Base-by-base conservation (phyloP, 2,329 filamentous ascomycete genomes). In the Malbranchea zuffiana region DNA sequence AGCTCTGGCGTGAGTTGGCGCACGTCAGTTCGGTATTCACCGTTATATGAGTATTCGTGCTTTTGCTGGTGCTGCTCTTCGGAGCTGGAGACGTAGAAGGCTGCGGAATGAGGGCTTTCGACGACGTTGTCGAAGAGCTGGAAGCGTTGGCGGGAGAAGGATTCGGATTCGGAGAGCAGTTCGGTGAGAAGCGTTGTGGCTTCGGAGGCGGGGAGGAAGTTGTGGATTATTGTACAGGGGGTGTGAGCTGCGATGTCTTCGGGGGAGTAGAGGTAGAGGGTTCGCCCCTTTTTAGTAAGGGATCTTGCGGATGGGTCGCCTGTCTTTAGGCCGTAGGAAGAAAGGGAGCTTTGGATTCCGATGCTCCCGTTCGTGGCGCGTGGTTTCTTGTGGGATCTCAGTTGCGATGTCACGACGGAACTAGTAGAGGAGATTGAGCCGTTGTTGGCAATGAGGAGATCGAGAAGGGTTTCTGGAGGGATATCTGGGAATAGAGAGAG, bases 111-210 rank as follows among this genome's bases (percentile, higher is more conserved):
- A 0, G 86, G 85, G 43, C 80, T 88, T 24, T 80, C 71, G 3
- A 95, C 88, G 0, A 88, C 75, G 43, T 80, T 81, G 39, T 94
- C 86, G 55, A 95, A 95, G 1, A 96, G 63, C 53, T 90, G 83
- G 52, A 95, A 94, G 0, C 74, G 78, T 16, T 75, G 72, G 44
- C 71, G 75, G 33, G 77, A 67, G 53, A 86, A 94, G 0, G 78
- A 74, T 15, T 72, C 64, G 1, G 81, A 71, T 59, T 95, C 85
- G 1, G 70, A 61, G 1, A 95, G 61, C 24, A 96, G 68, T 55
- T 96, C 87, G 20, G 60, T 56, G 1, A 96, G 66, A 8, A 98
- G 67, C 1, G 70, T 67, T 45, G 85, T 80, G 25, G 90, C 88
- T 41, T 82, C 69, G 2, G 78, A 66, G 0, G 68, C 19, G 0